Base-by-base conservation (phyloP, 306 rosid species). In the Malus sieversii region DNA sequence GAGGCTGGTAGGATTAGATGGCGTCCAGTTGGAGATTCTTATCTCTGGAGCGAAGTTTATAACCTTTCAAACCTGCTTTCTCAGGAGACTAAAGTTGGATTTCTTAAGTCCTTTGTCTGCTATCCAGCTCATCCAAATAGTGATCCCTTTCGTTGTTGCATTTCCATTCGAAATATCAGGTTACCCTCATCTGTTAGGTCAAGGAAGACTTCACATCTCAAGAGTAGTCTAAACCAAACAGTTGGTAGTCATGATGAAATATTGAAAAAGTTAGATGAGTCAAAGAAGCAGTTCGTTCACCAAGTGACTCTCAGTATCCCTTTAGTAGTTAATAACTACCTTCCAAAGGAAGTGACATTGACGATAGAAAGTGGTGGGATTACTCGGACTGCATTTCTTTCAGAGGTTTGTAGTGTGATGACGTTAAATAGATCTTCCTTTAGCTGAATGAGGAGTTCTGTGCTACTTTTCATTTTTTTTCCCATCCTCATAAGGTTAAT, bases 1-100 rank as follows among this genome's bases (percentile, higher is more conserved):
- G 98, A 90, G 82, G 96, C 93, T 67, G 98, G 98, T 77, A 85
- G 87, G 74, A 83, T 94, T 73, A 88, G 98, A 75, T 94, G 97
- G 97, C 89, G 97, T 77, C 98, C 98, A 62, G 57, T 85, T 79
- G 98, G 98, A 59, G 82, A 84, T 73, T 88, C 96, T 77, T 90
- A 90, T 80, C 78, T 94, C 76, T 94, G 98, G 98, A 94, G 97
- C 84, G 97, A 94, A 86, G 85, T 91, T 80, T 91, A 87, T 76
- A 88, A 82, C 66, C 97, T 94, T 74, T 83, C 95, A 22, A 92
- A 89, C 77, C 93, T 94, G 78, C 88, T 94, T 60, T 83, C 88
- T 46, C 80, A 81, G 73, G 91, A 89, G 74, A 85, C 81, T 45
- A 92, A 86, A 87, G 73, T 86, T 55, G 98, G 97, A 79, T 86